A percentile compares a stretch with the other conserved stretches of the same genome.
These are phyloP conservation scores for Aspergillus saccharolyticus DNA, from an alignment of 495 filamentous ascomycete genomes.

Conservation along the genomic window DNA sequence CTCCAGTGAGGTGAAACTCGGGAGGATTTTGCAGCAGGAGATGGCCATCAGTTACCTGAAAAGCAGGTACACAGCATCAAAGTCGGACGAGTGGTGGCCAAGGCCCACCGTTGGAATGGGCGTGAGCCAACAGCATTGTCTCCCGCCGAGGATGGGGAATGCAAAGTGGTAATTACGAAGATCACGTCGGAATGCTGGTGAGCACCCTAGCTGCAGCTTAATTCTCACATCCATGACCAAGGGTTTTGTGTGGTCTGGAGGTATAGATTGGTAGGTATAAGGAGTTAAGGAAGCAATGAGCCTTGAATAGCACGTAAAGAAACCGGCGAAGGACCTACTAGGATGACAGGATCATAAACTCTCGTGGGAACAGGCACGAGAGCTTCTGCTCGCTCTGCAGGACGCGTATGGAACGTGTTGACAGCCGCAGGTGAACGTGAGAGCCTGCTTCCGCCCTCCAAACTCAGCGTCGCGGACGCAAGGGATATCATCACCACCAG, in stretches of 20 bases:
- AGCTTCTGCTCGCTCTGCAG: constrained; percentile 18
- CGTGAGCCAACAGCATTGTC: constrained; percentile 22
- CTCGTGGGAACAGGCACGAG: constrained; percentile 22
- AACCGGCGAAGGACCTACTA: constrained; percentile 14
- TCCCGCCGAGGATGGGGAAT: constrained; percentile 19
- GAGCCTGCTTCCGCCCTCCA: constrained; percentile 14
- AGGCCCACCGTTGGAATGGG: constrained; percentile 32
- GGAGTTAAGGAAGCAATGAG: constrained; percentile 14
- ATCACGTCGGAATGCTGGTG: constrained; percentile 35
- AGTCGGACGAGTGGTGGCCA: constrained; percentile 27
- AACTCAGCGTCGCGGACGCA: constrained; percentile 24
- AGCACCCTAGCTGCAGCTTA: constrained; percentile 17
- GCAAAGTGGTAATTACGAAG: constrained; percentile 14
- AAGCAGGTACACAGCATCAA: constrained; percentile 24
- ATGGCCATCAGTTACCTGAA: constrained; percentile 18
- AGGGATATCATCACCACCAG: constrained; percentile 28
- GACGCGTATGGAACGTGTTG: constrained; percentile 33
- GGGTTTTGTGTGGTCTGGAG: constrained; percentile 14
- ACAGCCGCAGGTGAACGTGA: constrained; percentile 38
- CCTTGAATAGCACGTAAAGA: constrained; percentile 18
- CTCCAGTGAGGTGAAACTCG: constrained; percentile 38
- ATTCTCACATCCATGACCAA: constrained; percentile 20
- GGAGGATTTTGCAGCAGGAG: constrained; percentile 38
- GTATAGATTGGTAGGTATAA: constrained; percentile 5
- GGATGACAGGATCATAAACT: constrained; percentile 17